A percentile compares a stretch with the other conserved stretches of the same genome.
phyloP scores from a whole-genome alignment of 371 early-diverging fungal genomes.

The Rhizopus microsporus region DNA sequence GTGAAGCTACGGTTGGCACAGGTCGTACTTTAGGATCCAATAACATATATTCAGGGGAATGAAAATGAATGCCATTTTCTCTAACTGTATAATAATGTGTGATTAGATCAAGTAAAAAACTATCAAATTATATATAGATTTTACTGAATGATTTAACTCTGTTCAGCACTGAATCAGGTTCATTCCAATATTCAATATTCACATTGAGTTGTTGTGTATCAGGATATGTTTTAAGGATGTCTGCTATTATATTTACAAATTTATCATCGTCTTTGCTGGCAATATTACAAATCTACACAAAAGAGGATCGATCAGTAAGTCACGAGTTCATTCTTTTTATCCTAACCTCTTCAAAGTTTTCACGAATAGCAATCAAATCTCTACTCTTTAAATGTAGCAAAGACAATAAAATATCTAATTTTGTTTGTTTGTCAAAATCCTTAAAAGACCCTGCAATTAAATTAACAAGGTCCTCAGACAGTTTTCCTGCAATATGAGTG shows the following conservation, averaged over 20 bases:
- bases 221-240: slow-evolving; percentile 21
- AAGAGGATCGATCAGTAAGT: background rate
- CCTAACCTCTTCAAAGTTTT: slow-evolving; percentile 24
- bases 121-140: background rate
- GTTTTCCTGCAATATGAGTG: slow-evolving; percentile 30
- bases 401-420: slow-evolving; percentile 24
- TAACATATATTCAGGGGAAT: slow-evolving; percentile 20
- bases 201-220: slow-evolving; percentile 12
- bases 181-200: slow-evolving; percentile 19
- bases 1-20: slow-evolving; percentile 7
- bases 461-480: slow-evolving; percentile 33
- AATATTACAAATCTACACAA: slow-evolving; percentile 18
- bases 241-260: slow-evolving; percentile 22
- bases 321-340: slow-evolving; percentile 9
- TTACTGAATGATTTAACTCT: background rate
- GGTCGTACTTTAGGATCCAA: slow-evolving; percentile 14
- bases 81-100: slow-evolving; percentile 13
- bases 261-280: slow-evolving; percentile 26
- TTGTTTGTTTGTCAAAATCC: slow-evolving; percentile 22
- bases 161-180: background rate
- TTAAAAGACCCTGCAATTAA: slow-evolving; percentile 21
- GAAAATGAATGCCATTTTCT: slow-evolving; percentile 20
- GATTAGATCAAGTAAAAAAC: background rate
- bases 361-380: slow-evolving; percentile 15
- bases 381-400: slow-evolving; percentile 21